These are phyloP conservation scores for Cinnamomum micranthum DNA, from an alignment of 164 flowering plant genomes.

Conservation along the genomic window DNA sequence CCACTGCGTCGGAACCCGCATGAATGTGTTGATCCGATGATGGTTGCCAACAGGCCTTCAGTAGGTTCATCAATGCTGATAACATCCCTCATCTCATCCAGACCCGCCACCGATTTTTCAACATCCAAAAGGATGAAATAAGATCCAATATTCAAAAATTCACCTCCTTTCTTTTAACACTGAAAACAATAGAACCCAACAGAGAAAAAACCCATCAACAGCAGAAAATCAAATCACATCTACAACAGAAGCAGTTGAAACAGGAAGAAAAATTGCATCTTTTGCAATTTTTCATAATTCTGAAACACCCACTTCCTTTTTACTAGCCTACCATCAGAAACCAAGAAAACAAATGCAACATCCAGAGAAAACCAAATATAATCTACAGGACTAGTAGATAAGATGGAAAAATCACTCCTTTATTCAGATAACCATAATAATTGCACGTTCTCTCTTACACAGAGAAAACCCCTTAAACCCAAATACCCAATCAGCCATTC, in stretches of 20 bases:
- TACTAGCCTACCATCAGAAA: not conserved
- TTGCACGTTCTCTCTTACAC: not conserved
- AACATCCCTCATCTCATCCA: conserved; percentile 85
- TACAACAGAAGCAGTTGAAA: not conserved
- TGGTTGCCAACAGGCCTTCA: conserved; percentile 67
- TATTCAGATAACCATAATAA: not conserved
- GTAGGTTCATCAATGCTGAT: conserved; percentile 57
- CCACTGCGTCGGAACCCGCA: conserved; percentile 44
- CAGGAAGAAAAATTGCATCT: not conserved
- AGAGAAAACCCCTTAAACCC: not conserved
- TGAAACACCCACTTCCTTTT: not conserved
- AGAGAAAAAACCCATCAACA: conserved; percentile 1
- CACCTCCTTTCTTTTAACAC: conserved; percentile 3
- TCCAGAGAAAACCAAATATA: not conserved
- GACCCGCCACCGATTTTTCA: conserved; percentile 36
- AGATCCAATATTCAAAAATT: conserved; percentile 5
- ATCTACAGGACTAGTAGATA: not conserved
- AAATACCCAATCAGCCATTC: conserved; percentile 9
- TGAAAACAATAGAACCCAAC: conserved; percentile 2
- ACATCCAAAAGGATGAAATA: conserved; percentile 34
- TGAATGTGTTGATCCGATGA: conserved; percentile 44
- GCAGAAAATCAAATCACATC: not conserved
- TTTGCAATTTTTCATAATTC: not conserved
- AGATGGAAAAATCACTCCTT: not conserved
- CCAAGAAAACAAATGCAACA: too few relatives aligned